phyloP scores from a whole-genome alignment of 768 basidiomycete genomes.

The Macrolepiota dolichaula region DNA sequence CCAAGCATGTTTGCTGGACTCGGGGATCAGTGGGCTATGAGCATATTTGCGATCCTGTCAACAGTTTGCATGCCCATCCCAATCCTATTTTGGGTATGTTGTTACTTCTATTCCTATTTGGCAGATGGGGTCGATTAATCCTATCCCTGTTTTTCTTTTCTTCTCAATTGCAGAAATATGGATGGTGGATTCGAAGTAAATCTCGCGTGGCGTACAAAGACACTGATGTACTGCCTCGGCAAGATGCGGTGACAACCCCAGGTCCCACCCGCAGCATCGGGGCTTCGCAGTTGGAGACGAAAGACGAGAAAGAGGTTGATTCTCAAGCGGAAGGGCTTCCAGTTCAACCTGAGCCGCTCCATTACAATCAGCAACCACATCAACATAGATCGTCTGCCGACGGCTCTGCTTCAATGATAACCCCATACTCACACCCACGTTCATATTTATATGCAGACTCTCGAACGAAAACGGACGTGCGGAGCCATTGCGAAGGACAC shows the following conservation, averaged over 20 bases:
- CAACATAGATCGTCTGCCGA: background rate
- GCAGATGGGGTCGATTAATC: background rate
- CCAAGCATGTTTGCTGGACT: conserved; percentile 48
- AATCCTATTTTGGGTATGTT: conserved; percentile 50
- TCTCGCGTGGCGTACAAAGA: conserved; percentile 44
- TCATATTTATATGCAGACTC: background rate
- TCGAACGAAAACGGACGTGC: background rate
- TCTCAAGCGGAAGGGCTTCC: background rate
- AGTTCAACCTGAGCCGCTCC: background rate
- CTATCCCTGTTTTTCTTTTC: background rate
- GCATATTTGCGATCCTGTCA: conserved; percentile 50
- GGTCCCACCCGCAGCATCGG: conserved; percentile 1
- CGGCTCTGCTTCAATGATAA: background rate
- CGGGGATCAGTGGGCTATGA: conserved; percentile 54
- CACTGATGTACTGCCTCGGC: conserved; percentile 14
- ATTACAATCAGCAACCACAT: background rate
- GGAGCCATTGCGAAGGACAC: no score
- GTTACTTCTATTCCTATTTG: background rate
- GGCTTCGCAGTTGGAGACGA: conserved; percentile 20
- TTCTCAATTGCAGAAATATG: conserved; percentile 53
- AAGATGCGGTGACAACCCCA: conserved; percentile 8
- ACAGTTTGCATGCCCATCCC: conserved; percentile 54
- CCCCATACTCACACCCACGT: background rate
- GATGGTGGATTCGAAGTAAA: conserved; percentile 41
- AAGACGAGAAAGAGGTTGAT: conserved; percentile 14